Conservation (phyloP, 176 grass and related monocot species). For the Microstegium vimineum region DNA sequence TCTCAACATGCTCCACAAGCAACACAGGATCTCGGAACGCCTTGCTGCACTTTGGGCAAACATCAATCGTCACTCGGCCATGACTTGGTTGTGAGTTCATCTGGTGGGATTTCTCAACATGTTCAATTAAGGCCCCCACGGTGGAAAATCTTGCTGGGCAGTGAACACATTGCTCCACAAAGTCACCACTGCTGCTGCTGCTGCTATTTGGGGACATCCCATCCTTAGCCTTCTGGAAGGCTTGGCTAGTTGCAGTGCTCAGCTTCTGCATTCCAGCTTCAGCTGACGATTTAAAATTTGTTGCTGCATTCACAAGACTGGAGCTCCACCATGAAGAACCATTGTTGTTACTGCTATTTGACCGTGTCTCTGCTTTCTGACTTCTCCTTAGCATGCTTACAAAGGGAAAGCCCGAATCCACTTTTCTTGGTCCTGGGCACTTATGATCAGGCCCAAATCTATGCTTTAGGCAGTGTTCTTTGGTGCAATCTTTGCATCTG, state of each 20-base stretch:
- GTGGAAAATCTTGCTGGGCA: conserved; percentile 77
- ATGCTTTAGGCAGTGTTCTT: conserved; percentile 96
- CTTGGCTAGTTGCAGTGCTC: conserved; percentile 68
- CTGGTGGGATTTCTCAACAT: conserved; percentile 67
- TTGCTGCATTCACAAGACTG: conserved; percentile 61
- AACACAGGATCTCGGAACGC: conserved; percentile 81
- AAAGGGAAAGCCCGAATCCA: conserved; percentile 54
- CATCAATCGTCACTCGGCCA: conserved; percentile 53
- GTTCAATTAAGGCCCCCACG: conserved; percentile 62
- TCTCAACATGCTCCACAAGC: conserved; percentile 94
- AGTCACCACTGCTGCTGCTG: conserved; percentile 28
- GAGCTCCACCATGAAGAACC: conserved; percentile 87
- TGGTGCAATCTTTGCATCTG: conserved; percentile 85
- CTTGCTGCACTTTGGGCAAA: conserved; percentile 91
- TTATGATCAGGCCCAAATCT: conserved; percentile 91
- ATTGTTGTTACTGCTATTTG: conserved; percentile 34
- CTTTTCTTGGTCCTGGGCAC: conserved; percentile 78
- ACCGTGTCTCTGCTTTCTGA: conserved; percentile 46
- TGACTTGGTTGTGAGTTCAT: conserved; percentile 33
- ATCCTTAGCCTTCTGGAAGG: conserved; percentile 67
- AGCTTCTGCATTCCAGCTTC: conserved; percentile 87
- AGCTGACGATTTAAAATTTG: conserved; percentile 70
- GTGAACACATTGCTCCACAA: conserved; percentile 75
- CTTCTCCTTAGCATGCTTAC: conserved; percentile 60
- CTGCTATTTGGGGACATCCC: conserved; percentile 47